These are phyloP conservation scores for Alloteropsis angusta DNA, from an alignment of 202 grass and related monocot genomes.

Conservation along the genomic window DNA sequence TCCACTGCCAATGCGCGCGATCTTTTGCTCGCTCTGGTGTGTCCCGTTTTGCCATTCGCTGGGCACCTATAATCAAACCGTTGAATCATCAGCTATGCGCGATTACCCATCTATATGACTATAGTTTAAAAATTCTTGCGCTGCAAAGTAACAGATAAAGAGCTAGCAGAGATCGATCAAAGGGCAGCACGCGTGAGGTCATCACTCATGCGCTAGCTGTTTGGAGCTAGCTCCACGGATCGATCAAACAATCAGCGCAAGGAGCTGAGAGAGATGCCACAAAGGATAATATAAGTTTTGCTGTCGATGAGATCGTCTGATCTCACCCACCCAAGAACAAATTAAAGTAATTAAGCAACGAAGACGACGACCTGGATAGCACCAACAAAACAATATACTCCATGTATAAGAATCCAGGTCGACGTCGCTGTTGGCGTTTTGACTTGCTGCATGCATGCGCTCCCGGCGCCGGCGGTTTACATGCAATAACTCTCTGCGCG, in stretches of 20 bases:
- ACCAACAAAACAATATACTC: not conserved
- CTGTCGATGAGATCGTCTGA: not conserved
- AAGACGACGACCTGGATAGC: not conserved
- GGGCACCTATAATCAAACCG: not conserved
- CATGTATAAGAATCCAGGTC: not conserved
- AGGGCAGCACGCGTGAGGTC: not conserved
- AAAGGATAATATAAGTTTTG: slow-evolving; percentile 7
- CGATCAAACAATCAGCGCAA: not conserved
- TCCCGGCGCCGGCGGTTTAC: not conserved
- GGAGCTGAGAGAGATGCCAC: not conserved
- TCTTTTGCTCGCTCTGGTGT: not conserved
- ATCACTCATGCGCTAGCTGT: not conserved
- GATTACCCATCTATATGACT: not conserved
- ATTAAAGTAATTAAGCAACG: not conserved
- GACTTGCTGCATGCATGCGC: not conserved
- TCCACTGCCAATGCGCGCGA: not conserved
- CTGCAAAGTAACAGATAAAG: not conserved
- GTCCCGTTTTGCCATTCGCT: not conserved
- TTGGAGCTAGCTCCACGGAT: not conserved
- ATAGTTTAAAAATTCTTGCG: not conserved
- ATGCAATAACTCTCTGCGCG: not conserved
- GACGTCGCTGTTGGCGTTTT: not conserved
- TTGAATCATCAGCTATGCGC: not conserved
- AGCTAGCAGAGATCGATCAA: not conserved
- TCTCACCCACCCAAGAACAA: not conserved